Conservation (phyloP, 148 eudicot genomes). For the Fallopia convolvulus region DNA sequence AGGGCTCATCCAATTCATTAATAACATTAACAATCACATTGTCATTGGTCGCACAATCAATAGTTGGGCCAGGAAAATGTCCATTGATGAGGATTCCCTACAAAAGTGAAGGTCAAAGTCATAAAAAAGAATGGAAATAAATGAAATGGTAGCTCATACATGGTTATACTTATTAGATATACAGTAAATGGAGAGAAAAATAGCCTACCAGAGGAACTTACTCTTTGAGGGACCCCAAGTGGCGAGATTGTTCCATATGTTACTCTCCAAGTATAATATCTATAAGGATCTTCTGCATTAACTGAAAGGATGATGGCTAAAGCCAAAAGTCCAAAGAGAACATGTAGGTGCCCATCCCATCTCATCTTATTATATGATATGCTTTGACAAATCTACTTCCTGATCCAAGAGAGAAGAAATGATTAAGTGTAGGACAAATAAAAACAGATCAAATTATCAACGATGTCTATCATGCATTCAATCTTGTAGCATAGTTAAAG, state of each 20-base stretch:
- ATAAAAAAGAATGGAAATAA: not conserved
- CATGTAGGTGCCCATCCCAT: slow-evolving; percentile 15
- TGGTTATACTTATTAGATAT: not conserved
- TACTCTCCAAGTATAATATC: slow-evolving; percentile 43
- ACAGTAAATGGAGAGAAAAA: not conserved
- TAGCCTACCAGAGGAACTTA: slow-evolving; percentile 11
- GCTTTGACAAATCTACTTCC: slow-evolving; percentile 14
- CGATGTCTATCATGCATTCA: not conserved
- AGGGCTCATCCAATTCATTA: slow-evolving; percentile 68
- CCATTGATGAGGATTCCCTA: slow-evolving; percentile 81
- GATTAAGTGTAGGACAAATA: not conserved
- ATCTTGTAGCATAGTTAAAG: not conserved
- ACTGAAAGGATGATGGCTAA: slow-evolving; percentile 29
- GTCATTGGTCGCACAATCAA: slow-evolving; percentile 63
- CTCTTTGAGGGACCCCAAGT: slow-evolving; percentile 60
- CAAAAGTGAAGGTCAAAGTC: slow-evolving; percentile 9
- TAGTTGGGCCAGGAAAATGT: slow-evolving; percentile 68
- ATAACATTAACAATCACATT: slow-evolving; percentile 49
- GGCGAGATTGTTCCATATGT: slow-evolving; percentile 61
- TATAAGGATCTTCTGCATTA: slow-evolving; percentile 68
- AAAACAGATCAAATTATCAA: not conserved
- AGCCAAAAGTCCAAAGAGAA: slow-evolving; percentile 40
- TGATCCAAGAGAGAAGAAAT: slow-evolving; percentile 2
- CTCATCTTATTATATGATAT: slow-evolving; percentile 27
- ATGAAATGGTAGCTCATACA: not conserved